phyloP scores from a whole-genome alignment of 2,329 filamentous ascomycete species.

The Claviceps digitariae region DNA sequence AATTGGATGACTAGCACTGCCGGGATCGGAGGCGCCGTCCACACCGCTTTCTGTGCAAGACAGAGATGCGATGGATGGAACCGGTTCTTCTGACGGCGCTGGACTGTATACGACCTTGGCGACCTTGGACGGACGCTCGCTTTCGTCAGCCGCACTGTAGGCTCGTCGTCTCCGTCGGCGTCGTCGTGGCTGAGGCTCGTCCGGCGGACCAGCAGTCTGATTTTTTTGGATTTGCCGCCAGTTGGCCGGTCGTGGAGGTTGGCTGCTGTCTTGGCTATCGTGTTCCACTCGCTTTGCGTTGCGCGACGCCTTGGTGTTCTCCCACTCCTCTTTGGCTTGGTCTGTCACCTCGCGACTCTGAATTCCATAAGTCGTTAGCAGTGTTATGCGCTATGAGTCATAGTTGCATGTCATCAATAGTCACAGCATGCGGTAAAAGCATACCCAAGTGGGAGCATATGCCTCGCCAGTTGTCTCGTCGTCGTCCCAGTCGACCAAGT shows the following conservation, averaged over 20 bases:
- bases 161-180: background rate
- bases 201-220: background rate
- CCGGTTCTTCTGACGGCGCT: slow-evolving; percentile 17
- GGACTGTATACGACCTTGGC: slow-evolving; percentile 10
- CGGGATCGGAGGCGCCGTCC: slow-evolving; percentile 8
- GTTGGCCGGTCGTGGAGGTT: slow-evolving; percentile 16
- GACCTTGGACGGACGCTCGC: slow-evolving; percentile 11
- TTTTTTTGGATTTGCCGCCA: slow-evolving; percentile 11
- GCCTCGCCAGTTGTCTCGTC: slow-evolving; percentile 17
- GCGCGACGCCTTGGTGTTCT: slow-evolving; percentile 10
- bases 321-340: slow-evolving; percentile 21
- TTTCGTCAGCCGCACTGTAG: slow-evolving; percentile 7
- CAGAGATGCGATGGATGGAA: slow-evolving; percentile 16
- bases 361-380: slow-evolving; percentile 9
- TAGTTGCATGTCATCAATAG: background rate
- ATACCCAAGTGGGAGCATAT: slow-evolving; percentile 22
- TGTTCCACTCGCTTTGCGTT: background rate
- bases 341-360: slow-evolving; percentile 19
- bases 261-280: slow-evolving; percentile 8
- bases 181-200: background rate
- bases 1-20: background rate
- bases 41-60: slow-evolving; percentile 12
- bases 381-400: slow-evolving; percentile 8
- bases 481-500: slow-evolving; percentile 26
- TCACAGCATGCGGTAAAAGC: slow-evolving; percentile 1